phyloP scores from a whole-genome alignment of 2,329 filamentous ascomycete species.

The Aspergillus intermedius region DNA sequence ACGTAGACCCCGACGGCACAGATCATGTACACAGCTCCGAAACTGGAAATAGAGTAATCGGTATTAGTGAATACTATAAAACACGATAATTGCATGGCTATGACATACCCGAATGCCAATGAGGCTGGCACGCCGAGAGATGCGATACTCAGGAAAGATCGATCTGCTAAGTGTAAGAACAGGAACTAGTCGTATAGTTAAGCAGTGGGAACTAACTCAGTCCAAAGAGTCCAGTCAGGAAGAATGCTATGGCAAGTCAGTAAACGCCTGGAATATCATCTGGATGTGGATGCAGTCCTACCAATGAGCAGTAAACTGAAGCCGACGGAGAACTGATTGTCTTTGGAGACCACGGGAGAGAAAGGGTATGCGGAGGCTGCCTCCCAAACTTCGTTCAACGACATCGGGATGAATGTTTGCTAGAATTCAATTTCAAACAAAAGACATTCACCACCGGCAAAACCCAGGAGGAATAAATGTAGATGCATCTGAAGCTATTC shows the following conservation, averaged over 20 bases:
- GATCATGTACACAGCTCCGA: conserved; percentile 97
- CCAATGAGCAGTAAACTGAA: conserved; percentile 68
- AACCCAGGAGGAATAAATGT: conserved; percentile 2
- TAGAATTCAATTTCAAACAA: not conserved
- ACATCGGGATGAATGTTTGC: conserved; percentile 39
- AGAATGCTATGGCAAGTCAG: conserved; percentile 44
- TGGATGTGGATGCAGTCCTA: conserved; percentile 11
- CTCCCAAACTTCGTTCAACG: conserved; percentile 87
- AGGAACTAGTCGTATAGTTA: not conserved
- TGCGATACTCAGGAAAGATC: conserved; percentile 69
- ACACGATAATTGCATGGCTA: conserved; percentile 2
- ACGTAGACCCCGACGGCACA: conserved; percentile 98
- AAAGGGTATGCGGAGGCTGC: conserved; percentile 83
- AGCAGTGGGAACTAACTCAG: conserved; percentile 58
- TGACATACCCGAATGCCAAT: conserved; percentile 74
- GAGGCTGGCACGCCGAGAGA: conserved; percentile 80
- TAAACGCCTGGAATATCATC: conserved; percentile 1
- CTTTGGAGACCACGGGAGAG: conserved; percentile 70
- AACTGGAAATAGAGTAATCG: conserved; percentile 46
- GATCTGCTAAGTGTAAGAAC: conserved; percentile 52
- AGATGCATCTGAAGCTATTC: conserved; percentile 1
- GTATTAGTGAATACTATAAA: conserved; percentile 6
- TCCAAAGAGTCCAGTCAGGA: conserved; percentile 72
- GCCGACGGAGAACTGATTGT: conserved; percentile 74
- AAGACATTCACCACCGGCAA: not conserved